Conservation (phyloP, 2,329 filamentous ascomycete genomes). For the Aspergillus aculeatus region DNA sequence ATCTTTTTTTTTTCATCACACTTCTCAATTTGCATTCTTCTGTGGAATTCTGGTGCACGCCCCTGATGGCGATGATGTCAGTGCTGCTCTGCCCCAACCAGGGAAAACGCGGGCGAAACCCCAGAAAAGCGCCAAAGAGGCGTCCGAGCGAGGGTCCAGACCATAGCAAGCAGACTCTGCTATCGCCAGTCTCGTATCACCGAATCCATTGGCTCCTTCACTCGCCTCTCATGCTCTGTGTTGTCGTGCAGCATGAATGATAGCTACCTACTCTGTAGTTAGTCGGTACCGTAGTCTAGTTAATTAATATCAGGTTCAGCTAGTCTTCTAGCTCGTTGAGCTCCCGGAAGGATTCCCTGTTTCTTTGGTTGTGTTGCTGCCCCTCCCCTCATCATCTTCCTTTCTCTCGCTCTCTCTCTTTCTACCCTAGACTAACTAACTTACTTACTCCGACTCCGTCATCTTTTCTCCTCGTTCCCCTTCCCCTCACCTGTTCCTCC, state of each 20-base stretch:
- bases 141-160: constrained; percentile 17
- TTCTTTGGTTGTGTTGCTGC: background rate
- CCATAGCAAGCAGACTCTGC: background rate
- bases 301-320: background rate
- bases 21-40: background rate
- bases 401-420: background rate
- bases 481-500: background rate
- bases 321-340: background rate
- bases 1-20: background rate
- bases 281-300: background rate
- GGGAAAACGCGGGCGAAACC: constrained; percentile 11
- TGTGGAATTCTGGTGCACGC: background rate
- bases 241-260: constrained; percentile 8
- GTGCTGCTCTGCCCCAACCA: constrained; percentile 6
- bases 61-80: constrained; percentile 8
- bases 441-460: background rate
- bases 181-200: background rate
- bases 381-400: background rate
- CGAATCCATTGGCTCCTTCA: background rate
- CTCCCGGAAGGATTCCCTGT: background rate
- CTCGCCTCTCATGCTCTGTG: background rate
- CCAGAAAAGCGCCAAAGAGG: constrained; percentile 6
- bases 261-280: background rate
- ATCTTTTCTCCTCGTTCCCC: constrained; percentile 3
- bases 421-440: background rate